Evolutionary conservation across 192 early-diverging fungal species (phyloP).

Genomic region (Coemansia sp.): DNA sequence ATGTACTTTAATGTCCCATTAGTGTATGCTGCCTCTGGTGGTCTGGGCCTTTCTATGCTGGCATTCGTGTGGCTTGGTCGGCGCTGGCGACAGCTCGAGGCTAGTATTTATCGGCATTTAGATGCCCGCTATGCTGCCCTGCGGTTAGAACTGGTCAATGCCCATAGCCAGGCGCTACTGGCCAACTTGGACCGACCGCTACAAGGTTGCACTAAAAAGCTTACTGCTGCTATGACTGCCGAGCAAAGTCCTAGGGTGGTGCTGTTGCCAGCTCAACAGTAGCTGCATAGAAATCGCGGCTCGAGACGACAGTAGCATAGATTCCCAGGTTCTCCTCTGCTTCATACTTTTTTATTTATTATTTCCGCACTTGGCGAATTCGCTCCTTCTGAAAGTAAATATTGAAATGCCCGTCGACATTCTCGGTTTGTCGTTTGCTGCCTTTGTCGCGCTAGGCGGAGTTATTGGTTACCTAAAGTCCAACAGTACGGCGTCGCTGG

Average conservation of each 20-base stretch:
- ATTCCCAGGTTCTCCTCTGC: not conserved
- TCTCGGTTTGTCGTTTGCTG: constrained; percentile 35
- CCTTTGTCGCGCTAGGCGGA: constrained; percentile 43
- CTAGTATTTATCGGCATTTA: constrained; percentile 21
- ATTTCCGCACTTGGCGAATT: not conserved
- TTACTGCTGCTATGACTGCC: not conserved
- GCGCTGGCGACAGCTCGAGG: constrained; percentile 39
- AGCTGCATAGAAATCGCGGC: constrained; percentile 35
- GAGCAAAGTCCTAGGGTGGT: not conserved
- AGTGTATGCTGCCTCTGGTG: constrained; percentile 26
- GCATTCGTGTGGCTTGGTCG: constrained; percentile 40
- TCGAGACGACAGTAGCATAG: constrained; percentile 11
- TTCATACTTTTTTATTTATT: not conserved
- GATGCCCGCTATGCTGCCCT: constrained; percentile 21
- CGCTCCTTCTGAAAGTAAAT: constrained; percentile 4
- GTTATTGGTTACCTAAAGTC: constrained; percentile 46
- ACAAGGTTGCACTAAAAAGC: constrained; percentile 12
- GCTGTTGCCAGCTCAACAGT: not conserved
- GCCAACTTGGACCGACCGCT: constrained; percentile 30
- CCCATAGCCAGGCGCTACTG: constrained; percentile 21
- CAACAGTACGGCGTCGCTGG: constrained; percentile 41
- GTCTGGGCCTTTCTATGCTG: constrained; percentile 17
- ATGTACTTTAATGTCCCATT: constrained; percentile 16
- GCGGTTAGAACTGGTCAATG: constrained; percentile 19
- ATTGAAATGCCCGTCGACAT: constrained; percentile 32